Conservation (phyloP, 2,329 filamentous ascomycete genomes). For the Graphiopsis chlorocephala region DNA sequence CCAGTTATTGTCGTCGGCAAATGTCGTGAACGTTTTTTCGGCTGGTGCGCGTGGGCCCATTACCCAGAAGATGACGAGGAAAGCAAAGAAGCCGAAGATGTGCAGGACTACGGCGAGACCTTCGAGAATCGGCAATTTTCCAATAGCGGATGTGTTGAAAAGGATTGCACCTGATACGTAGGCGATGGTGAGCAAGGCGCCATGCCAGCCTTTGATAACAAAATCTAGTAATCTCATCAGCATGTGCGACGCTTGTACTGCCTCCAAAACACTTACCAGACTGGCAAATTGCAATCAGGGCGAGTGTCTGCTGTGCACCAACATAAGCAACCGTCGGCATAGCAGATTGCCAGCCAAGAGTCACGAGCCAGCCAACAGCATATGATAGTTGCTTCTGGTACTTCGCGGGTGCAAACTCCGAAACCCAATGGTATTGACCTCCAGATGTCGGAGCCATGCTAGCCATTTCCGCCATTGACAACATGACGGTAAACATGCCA, state of each 20-base stretch:
- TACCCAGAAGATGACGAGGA: slow-evolving; percentile 28
- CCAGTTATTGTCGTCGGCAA: slow-evolving; percentile 28
- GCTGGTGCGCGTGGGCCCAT: slow-evolving; percentile 17
- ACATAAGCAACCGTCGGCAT: slow-evolving; percentile 28
- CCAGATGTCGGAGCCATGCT: slow-evolving; percentile 57
- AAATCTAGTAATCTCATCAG: not conserved
- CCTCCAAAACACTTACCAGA: not conserved
- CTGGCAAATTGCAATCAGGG: slow-evolving; percentile 26
- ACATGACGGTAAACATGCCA: slow-evolving; percentile 7
- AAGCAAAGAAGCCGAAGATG: slow-evolving; percentile 32
- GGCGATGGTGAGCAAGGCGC: slow-evolving; percentile 24
- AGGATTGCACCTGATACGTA: slow-evolving; percentile 26
- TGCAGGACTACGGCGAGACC: slow-evolving; percentile 29
- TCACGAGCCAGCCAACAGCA: slow-evolving; percentile 42
- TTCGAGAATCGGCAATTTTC: slow-evolving; percentile 31
- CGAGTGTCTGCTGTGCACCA: slow-evolving; percentile 29
- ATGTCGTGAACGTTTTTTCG: slow-evolving; percentile 25
- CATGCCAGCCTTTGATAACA: not conserved
- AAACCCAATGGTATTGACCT: slow-evolving; percentile 48
- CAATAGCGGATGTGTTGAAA: slow-evolving; percentile 31
- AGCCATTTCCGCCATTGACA: slow-evolving; percentile 52
- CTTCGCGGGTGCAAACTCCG: not conserved
- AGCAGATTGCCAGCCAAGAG: slow-evolving; percentile 32
- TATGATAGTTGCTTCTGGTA: slow-evolving; percentile 37
- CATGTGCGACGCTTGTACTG: not conserved